These are phyloP conservation scores for Mortierella sp. DNA, from an alignment of 371 early-diverging fungal species.

Conservation along the genomic window DNA sequence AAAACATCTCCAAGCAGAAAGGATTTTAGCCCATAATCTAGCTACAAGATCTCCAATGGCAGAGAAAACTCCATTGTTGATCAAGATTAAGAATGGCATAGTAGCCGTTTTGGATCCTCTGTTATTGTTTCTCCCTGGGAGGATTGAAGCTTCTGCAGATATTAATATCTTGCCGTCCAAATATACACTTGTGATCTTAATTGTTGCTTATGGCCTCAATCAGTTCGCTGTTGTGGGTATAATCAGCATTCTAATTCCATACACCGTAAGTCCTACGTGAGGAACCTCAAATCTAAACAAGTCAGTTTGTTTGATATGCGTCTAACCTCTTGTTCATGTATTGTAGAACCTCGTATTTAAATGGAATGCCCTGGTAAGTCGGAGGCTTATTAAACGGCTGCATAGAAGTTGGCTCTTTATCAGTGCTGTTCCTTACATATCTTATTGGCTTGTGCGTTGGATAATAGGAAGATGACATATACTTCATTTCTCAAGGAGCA, in stretches of 20 bases:
- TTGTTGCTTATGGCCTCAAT: constrained; percentile 8
- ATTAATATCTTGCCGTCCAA: constrained; percentile 22
- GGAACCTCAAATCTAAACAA: background rate
- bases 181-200: constrained; percentile 29
- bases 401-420: no score
- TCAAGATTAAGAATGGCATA: constrained; percentile 11
- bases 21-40: background rate
- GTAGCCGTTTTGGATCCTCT: constrained; percentile 24
- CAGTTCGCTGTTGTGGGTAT: constrained; percentile 26
- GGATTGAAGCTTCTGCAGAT: constrained; percentile 27
- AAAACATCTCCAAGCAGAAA: background rate
- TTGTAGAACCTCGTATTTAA: constrained; percentile 39
- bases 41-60: background rate
- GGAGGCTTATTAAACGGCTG: background rate
- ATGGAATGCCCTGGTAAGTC: constrained; percentile 19
- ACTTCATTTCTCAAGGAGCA: constrained; percentile 17
- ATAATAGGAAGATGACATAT: constrained; percentile 16
- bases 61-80: background rate
- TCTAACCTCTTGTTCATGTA: background rate
- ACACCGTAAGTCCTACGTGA: constrained; percentile 46
- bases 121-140: constrained; percentile 40
- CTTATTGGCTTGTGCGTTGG: no score
- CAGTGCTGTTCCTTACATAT: no score
- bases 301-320: background rate
- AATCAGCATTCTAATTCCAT: constrained; percentile 23